Evolutionary conservation across 2,329 filamentous ascomycete genomes (phyloP).

Genomic region (Gaeumannomyces tritici): DNA sequence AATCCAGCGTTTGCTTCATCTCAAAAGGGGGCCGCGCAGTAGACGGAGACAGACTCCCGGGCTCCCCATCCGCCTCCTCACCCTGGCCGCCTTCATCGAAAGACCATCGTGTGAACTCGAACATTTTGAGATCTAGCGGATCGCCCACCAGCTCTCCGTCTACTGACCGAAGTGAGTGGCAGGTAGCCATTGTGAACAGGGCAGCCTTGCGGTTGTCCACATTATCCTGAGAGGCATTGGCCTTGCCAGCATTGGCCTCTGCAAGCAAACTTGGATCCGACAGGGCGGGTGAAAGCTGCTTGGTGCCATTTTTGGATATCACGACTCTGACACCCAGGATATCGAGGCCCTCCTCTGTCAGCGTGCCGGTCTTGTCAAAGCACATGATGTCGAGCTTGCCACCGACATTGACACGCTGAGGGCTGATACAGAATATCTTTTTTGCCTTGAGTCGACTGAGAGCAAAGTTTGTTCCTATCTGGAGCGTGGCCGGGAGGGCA

Average conservation of each 20-base stretch:
- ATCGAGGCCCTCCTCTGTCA: constrained; percentile 93
- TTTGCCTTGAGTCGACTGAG: constrained; percentile 76
- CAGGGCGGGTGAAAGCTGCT: constrained; percentile 67
- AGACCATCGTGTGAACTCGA: constrained; percentile 87
- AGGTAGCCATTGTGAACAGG: constrained; percentile 93
- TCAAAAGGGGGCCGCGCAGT: constrained; percentile 69
- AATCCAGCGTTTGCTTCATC: constrained; percentile 10
- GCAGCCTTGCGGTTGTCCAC: constrained; percentile 44
- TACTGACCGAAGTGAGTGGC: constrained; percentile 79
- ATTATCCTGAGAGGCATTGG: constrained; percentile 16
- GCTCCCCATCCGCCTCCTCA: constrained; percentile 29
- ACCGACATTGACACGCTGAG: constrained; percentile 91
- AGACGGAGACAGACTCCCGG: constrained; percentile 67
- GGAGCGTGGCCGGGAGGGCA: constrained; percentile 85
- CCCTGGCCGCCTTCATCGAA: constrained; percentile 80
- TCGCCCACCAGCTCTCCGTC: constrained; percentile 88
- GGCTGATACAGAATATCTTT: constrained; percentile 94
- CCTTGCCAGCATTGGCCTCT: constrained; percentile 15
- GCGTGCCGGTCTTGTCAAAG: constrained; percentile 97
- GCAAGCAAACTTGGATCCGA: constrained; percentile 36
- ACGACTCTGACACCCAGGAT: constrained; percentile 82
- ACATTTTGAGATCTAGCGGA: constrained; percentile 96
- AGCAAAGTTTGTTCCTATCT: constrained; percentile 94
- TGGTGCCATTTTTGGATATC: constrained; percentile 25
- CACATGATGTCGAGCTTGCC: constrained; percentile 94